These are phyloP conservation scores for Lipomyces mesembrius DNA, from an alignment of 805 yeast species.

Conservation along the genomic window DNA sequence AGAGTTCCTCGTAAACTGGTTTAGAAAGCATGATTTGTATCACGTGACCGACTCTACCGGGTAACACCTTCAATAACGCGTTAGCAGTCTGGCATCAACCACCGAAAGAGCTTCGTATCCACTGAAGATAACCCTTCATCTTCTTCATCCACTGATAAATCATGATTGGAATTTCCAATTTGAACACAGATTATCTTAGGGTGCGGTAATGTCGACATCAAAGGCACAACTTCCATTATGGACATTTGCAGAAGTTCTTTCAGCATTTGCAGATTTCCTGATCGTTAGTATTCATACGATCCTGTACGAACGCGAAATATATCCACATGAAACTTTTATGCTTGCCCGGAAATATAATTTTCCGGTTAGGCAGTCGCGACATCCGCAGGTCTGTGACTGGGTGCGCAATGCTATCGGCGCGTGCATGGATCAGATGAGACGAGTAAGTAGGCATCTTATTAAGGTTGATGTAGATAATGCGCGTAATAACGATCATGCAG, in stretches of 20 bases:
- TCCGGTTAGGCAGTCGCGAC: slow-evolving; percentile 52
- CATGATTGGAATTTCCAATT: not conserved
- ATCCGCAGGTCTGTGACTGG: slow-evolving; percentile 55
- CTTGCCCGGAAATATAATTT: slow-evolving; percentile 51
- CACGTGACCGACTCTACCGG: too few relatives aligned
- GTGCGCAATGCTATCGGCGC: slow-evolving; percentile 48
- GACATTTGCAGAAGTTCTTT: slow-evolving; percentile 29
- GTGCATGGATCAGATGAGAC: slow-evolving; percentile 32
- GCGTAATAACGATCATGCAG: slow-evolving; percentile 3
- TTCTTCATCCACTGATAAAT: not conserved
- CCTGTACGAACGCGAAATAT: slow-evolving; percentile 57
- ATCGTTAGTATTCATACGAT: slow-evolving; percentile 59
- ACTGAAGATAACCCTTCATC: not conserved
- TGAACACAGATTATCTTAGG: not conserved
- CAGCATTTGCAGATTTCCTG: slow-evolving; percentile 46
- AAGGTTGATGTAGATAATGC: slow-evolving; percentile 2
- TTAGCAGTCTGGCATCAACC: too few relatives aligned
- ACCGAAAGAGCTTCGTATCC: too few relatives aligned
- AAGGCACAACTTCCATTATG: slow-evolving; percentile 10
- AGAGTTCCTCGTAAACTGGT: too few relatives aligned
- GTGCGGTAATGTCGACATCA: slow-evolving; percentile 1
- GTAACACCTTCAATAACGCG: too few relatives aligned
- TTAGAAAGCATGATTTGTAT: too few relatives aligned
- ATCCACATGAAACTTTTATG: slow-evolving; percentile 58
- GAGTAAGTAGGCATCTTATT: slow-evolving; percentile 35